These are phyloP conservation scores for Rubia tinctorum DNA, from an alignment of 305 asterid species.

Conservation along the genomic window DNA sequence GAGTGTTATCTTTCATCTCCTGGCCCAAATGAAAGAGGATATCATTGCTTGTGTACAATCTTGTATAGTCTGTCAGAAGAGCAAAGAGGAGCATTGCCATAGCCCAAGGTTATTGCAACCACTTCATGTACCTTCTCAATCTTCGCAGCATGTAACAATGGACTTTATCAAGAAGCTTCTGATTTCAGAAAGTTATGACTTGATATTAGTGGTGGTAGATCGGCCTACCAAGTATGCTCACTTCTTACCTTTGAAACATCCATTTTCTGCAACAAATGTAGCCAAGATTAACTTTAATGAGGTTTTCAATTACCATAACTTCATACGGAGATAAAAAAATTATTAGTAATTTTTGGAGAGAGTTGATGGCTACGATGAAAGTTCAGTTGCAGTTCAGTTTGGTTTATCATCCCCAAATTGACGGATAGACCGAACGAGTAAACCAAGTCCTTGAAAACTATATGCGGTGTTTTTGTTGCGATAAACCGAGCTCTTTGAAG, in stretches of 20 bases:
- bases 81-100: neutral
- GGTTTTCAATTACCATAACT: neutral
- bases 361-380: neutral
- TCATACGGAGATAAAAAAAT: neutral
- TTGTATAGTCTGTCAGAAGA: neutral
- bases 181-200: rapidly evolving
- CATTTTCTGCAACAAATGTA: rapidly evolving
- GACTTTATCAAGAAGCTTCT: neutral
- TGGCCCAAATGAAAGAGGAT: neutral
- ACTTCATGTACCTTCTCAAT: neutral
- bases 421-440: neutral
- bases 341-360: neutral
- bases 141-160: neutral
- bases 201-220: neutral
- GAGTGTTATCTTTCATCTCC: neutral
- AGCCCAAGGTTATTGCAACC: neutral
- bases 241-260: neutral
- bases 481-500: neutral
- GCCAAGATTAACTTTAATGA: neutral
- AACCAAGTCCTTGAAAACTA: neutral
- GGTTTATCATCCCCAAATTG: neutral
- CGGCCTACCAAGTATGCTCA: neutral
- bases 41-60: neutral
- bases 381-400: neutral
- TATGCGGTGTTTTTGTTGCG: neutral